Percentiles rank a stretch among this genome's conserved stretches.
These are phyloP conservation scores for Calvatia gigantea DNA, from an alignment of 768 basidiomycete genomes.

Conservation along the genomic window DNA sequence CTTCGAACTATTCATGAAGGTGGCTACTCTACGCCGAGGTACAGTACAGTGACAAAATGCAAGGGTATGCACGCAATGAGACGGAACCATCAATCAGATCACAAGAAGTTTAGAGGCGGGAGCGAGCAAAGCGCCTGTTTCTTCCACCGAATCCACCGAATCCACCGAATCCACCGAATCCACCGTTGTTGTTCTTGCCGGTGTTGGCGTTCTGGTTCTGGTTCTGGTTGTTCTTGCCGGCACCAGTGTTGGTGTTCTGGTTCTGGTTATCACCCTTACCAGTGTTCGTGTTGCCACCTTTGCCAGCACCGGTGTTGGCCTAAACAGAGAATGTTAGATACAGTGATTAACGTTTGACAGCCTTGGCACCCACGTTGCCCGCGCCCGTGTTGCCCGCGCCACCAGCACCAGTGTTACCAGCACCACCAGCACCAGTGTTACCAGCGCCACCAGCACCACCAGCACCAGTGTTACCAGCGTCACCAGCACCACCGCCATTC, in stretches of 20 bases:
- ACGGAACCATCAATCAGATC: neutral
- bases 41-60: constrained; percentile 1
- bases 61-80: neutral
- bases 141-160: neutral
- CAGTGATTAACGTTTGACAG: neutral
- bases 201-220: constrained; percentile 1
- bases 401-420: constrained; percentile 9
- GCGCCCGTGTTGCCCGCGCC: constrained; percentile 1
- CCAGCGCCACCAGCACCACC: constrained; percentile 3
- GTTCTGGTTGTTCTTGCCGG: neutral
- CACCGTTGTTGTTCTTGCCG: neutral
- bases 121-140: constrained; percentile 9
- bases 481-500: neutral
- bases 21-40: neutral
- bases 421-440: constrained; percentile 11
- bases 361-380: neutral
- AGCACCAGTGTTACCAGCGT: neutral
- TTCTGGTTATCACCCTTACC: neutral
- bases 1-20: constrained; percentile 2
- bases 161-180: neutral
- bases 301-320: constrained; percentile 7
- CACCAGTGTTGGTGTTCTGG: neutral
- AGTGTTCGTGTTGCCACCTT: neutral
- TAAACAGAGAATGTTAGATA: neutral
- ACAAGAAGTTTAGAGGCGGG: constrained; percentile 1